Percentiles rank a stretch among this genome's conserved stretches.
These are phyloP conservation scores for Candida maltosa DNA, from an alignment of 805 yeast genomes.

Conservation along the genomic window DNA sequence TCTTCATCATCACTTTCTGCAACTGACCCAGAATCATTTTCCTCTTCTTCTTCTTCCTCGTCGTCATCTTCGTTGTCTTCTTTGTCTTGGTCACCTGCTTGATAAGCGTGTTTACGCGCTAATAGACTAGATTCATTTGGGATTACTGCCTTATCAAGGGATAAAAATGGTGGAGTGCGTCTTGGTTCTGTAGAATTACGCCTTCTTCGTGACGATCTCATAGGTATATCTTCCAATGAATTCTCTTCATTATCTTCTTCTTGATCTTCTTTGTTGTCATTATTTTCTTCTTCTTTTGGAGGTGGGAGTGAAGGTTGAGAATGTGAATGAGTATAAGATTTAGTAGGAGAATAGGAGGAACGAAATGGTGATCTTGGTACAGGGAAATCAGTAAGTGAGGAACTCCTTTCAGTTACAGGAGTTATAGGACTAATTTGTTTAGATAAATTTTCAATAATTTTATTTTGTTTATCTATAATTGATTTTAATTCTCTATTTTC, in stretches of 20 bases:
- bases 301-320: no score
- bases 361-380: no score
- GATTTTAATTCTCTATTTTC: slow-evolving; percentile 34
- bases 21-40: neutral
- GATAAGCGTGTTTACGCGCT: no score
- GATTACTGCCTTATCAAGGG: no score
- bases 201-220: slow-evolving; percentile 20
- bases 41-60: neutral
- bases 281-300: no score
- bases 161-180: neutral
- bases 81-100: no score
- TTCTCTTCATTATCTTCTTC: neutral
- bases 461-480: slow-evolving; percentile 5
- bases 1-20: slow-evolving; percentile 4
- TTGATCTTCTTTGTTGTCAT: neutral
- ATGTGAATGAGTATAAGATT: no score
- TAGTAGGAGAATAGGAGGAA: no score
- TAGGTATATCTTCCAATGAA: slow-evolving; percentile 10
- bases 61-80: neutral
- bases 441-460: slow-evolving; percentile 2
- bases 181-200: slow-evolving; percentile 10
- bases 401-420: no score
- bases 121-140: no score
- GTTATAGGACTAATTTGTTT: neutral
- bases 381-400: no score